Evolutionary conservation across 2,329 filamentous ascomycete genomes (phyloP).

Genomic region (Canariomyces notabilis): DNA sequence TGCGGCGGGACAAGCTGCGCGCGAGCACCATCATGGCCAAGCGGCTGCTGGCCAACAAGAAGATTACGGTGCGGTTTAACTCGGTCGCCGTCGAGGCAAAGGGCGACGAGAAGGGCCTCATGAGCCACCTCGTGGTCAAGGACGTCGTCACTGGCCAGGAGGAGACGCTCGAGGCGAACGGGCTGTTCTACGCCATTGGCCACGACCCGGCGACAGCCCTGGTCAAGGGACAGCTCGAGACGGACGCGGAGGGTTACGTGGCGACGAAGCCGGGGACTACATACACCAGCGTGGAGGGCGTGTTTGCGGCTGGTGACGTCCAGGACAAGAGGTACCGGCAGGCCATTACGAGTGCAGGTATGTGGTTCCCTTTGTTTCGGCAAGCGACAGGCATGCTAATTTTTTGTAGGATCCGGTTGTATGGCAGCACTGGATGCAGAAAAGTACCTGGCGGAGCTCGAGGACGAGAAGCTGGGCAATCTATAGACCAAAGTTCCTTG

Average conservation of each 20-base stretch:
- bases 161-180: conserved; percentile 83
- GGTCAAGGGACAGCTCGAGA: conserved; percentile 84
- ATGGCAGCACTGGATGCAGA: conserved; percentile 94
- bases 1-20: conserved; percentile 78
- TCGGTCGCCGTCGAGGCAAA: conserved; percentile 74
- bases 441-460: conserved; percentile 78
- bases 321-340: conserved; percentile 98
- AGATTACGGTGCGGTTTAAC: conserved; percentile 88
- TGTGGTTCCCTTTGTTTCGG: conserved; percentile 32
- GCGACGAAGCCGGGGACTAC: conserved; percentile 84
- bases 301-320: conserved; percentile 95
- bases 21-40: conserved; percentile 91
- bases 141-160: conserved; percentile 69
- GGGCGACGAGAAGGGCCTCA: conserved; percentile 78
- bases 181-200: conserved; percentile 94
- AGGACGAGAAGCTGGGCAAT: conserved; percentile 40
- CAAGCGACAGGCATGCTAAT: conserved; percentile 21
- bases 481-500: conserved; percentile 17
- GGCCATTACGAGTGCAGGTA: conserved; percentile 94
- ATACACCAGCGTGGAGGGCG: conserved; percentile 80
- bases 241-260: conserved; percentile 87
- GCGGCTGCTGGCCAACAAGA: conserved; percentile 73
- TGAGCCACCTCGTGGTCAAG: conserved; percentile 82
- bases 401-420: conserved; percentile 71
- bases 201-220: conserved; percentile 91